Conservation (phyloP, 371 early-diverging fungal species). For the Enterocytospora artemiae region DNA sequence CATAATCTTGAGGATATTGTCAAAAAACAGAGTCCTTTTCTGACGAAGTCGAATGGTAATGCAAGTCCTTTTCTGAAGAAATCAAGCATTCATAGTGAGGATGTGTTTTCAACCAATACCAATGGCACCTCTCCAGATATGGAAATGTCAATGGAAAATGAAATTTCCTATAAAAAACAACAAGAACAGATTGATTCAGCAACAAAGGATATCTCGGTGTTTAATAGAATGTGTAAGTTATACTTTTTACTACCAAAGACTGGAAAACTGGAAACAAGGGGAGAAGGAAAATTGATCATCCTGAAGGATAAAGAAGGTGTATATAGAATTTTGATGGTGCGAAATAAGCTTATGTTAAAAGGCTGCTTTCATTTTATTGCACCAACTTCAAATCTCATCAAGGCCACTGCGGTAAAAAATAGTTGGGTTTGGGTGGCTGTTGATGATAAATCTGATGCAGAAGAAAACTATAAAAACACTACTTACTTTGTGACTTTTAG, state of each 20-base stretch:
- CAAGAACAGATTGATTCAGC: constrained; percentile 68
- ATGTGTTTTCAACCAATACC: constrained; percentile 21
- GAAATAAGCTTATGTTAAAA: constrained; percentile 39
- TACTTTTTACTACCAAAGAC: constrained; percentile 29
- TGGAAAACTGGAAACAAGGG: constrained; percentile 41
- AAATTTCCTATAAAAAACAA: constrained; percentile 22
- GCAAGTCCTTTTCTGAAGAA: constrained; percentile 4
- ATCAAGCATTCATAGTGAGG: constrained; percentile 3
- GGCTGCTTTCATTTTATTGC: constrained; percentile 52
- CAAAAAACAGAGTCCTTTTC: too few species aligned
- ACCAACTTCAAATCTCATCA: constrained; percentile 9
- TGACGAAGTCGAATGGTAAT: background rate
- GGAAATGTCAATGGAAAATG: constrained; percentile 24
- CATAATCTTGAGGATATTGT: too few species aligned
- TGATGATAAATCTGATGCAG: constrained; percentile 42
- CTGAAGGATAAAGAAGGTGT: constrained; percentile 5
- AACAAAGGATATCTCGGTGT: constrained; percentile 22
- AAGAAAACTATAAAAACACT: constrained; percentile 16
- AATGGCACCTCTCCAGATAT: constrained; percentile 14
- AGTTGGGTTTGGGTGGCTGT: constrained; percentile 46
- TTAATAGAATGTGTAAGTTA: constrained; percentile 37
- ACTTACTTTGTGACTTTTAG: constrained; percentile 48
- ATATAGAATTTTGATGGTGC: constrained; percentile 38
- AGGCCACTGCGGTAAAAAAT: constrained; percentile 16
- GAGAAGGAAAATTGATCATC: constrained; percentile 41